A percentile compares a stretch with the other conserved stretches of the same genome.
phyloP scores from a whole-genome alignment of 148 eudicot genomes.

The Vaccinium myrtillus region DNA sequence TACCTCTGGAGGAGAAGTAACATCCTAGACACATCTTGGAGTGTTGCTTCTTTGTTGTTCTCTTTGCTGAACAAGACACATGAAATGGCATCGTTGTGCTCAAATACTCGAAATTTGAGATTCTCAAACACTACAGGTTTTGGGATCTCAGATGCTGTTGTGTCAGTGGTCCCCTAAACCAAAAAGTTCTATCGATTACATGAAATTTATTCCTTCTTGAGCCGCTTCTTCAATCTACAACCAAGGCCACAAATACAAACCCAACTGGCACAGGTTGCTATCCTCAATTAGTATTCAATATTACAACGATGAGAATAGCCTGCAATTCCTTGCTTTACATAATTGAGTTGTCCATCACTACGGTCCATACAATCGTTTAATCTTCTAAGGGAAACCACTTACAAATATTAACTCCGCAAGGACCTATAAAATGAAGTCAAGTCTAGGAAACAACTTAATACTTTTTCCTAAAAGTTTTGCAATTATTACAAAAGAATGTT shows the following conservation, averaged over 20 bases:
- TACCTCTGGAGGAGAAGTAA: neutral
- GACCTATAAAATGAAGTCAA: no score
- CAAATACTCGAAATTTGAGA: neutral
- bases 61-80: neutral
- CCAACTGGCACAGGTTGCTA: neutral
- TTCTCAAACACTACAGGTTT: neutral
- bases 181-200: neutral
- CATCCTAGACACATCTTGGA: neutral
- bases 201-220: neutral
- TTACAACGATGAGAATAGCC: neutral
- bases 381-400: no score
- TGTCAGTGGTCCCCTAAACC: conserved; percentile 1
- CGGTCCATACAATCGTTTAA: neutral
- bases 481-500: no score
- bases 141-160: neutral
- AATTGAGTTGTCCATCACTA: neutral
- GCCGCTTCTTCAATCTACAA: neutral
- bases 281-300: neutral
- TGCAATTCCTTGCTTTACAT: neutral
- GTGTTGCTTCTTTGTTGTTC: neutral
- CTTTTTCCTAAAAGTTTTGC: no score
- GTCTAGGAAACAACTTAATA: no score
- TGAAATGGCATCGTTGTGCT: neutral
- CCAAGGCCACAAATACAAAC: neutral
- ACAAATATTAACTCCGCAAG: no score